These are phyloP conservation scores for Leptographium flavum DNA, from an alignment of 2,329 filamentous ascomycete genomes.

Conservation along the genomic window DNA sequence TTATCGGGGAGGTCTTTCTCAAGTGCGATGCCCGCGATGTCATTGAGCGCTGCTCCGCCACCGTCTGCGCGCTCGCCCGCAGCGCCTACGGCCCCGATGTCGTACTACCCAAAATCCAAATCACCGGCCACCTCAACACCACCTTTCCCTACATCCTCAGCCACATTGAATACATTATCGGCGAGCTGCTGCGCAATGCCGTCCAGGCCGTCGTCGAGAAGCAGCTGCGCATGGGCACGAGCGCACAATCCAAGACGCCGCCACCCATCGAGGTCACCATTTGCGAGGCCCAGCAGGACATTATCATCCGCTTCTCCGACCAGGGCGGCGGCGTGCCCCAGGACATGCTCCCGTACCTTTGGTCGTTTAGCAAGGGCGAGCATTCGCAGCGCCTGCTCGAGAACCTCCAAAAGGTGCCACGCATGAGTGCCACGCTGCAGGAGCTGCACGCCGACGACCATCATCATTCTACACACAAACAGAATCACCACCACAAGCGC, in stretches of 20 bases:
- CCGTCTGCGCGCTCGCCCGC: slow-evolving; percentile 59
- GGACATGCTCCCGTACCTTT: slow-evolving; percentile 75
- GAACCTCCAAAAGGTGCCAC: slow-evolving; percentile 76
- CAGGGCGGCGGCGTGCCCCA: slow-evolving; percentile 83
- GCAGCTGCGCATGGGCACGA: slow-evolving; percentile 25
- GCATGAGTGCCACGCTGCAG: slow-evolving; percentile 86
- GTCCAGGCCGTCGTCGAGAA: slow-evolving; percentile 83
- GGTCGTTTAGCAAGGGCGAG: slow-evolving; percentile 93
- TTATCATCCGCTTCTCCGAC: slow-evolving; percentile 92
- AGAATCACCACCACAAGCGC: background rate
- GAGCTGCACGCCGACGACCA: slow-evolving; percentile 47
- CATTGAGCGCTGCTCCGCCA: slow-evolving; percentile 65
- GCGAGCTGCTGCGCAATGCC: slow-evolving; percentile 86
- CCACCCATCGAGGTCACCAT: slow-evolving; percentile 88
- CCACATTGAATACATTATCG: slow-evolving; percentile 93
- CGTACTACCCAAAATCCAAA: slow-evolving; percentile 62
- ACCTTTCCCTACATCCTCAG: slow-evolving; percentile 94
- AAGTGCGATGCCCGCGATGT: slow-evolving; percentile 86
- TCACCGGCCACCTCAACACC: slow-evolving; percentile 75
- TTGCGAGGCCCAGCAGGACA: slow-evolving; percentile 85
- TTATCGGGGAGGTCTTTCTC: slow-evolving; percentile 90
- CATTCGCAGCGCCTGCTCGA: slow-evolving; percentile 62
- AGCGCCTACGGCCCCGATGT: slow-evolving; percentile 60
- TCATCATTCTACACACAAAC: background rate
- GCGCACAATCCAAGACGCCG: slow-evolving; percentile 23